Evolutionary conservation across 345 rosid species (phyloP).

Genomic region (Psidium guajava): DNA sequence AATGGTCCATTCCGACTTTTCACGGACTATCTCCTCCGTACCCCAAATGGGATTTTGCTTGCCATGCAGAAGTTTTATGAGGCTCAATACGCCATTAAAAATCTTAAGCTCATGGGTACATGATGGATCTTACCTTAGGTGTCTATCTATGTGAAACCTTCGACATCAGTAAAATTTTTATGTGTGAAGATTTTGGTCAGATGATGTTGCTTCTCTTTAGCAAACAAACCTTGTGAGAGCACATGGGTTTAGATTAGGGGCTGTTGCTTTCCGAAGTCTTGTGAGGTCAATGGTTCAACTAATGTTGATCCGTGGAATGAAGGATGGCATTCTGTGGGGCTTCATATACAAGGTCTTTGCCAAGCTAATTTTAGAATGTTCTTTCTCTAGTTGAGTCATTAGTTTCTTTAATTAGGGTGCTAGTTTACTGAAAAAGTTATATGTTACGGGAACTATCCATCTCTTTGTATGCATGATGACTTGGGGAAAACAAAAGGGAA

Average conservation of each 20-base stretch:
- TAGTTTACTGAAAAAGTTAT: neutral
- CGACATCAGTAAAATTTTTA: neutral
- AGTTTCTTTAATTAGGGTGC: neutral
- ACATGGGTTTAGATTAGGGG: neutral
- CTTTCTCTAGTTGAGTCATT: neutral
- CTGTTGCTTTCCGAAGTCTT: neutral
- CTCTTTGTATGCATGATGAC: neutral
- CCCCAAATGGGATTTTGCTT: neutral
- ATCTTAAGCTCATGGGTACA: neutral
- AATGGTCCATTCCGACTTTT: neutral
- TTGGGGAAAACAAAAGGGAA: neutral
- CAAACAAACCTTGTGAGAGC: neutral
- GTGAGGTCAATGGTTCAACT: neutral
- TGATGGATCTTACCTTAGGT: neutral
- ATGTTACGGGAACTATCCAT: neutral
- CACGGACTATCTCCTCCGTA: neutral
- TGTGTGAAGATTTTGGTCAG: neutral
- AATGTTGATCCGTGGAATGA: neutral
- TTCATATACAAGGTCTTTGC: neutral
- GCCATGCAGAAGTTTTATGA: neutral
- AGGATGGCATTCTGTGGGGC: neutral
- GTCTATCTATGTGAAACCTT: neutral
- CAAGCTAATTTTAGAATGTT: neutral
- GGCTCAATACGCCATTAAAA: neutral
- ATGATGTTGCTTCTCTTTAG: neutral